Evolutionary conservation across 2,329 filamentous ascomycete species (phyloP).

Genomic region (Microcera coccophila): DNA sequence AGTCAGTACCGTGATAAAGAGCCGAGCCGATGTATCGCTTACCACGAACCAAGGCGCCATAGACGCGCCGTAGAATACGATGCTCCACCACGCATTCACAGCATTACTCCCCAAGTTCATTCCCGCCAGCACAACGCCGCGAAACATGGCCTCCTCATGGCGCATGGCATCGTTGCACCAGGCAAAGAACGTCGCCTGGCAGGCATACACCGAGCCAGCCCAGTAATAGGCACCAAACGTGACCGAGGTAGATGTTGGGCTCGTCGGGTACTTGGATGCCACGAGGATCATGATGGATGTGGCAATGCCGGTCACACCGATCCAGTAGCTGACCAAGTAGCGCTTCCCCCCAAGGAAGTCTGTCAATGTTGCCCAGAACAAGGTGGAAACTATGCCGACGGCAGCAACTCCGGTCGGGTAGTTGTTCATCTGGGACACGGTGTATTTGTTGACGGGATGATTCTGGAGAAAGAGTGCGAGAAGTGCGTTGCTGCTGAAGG

Average conservation of each 20-base stretch:
- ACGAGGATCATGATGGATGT: slow-evolving; percentile 61
- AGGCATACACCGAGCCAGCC: slow-evolving; percentile 67
- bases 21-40: slow-evolving; percentile 28
- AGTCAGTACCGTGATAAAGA: slow-evolving; percentile 8
- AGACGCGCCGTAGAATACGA: slow-evolving; percentile 65
- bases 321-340: slow-evolving; percentile 64
- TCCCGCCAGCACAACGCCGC: slow-evolving; percentile 64
- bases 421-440: slow-evolving; percentile 50
- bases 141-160: slow-evolving; percentile 58
- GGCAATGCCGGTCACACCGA: slow-evolving; percentile 59
- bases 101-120: slow-evolving; percentile 69
- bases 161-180: slow-evolving; percentile 71
- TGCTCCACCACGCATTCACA: slow-evolving; percentile 70
- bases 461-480: slow-evolving; percentile 49
- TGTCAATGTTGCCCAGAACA: slow-evolving; percentile 67
- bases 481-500: slow-evolving; percentile 62
- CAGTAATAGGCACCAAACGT: slow-evolving; percentile 67
- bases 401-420: slow-evolving; percentile 56
- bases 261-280: slow-evolving; percentile 40
- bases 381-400: slow-evolving; percentile 55
- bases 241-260: slow-evolving; percentile 42
- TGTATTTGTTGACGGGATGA: slow-evolving; percentile 42
- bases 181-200: slow-evolving; percentile 70
- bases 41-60: slow-evolving; percentile 64
- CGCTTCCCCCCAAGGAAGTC: slow-evolving; percentile 61